Evolutionary conservation across 495 filamentous ascomycete genomes (phyloP), one percentile per base, ranked within the genome.

Genomic region (Copromyces sp.): DNA sequence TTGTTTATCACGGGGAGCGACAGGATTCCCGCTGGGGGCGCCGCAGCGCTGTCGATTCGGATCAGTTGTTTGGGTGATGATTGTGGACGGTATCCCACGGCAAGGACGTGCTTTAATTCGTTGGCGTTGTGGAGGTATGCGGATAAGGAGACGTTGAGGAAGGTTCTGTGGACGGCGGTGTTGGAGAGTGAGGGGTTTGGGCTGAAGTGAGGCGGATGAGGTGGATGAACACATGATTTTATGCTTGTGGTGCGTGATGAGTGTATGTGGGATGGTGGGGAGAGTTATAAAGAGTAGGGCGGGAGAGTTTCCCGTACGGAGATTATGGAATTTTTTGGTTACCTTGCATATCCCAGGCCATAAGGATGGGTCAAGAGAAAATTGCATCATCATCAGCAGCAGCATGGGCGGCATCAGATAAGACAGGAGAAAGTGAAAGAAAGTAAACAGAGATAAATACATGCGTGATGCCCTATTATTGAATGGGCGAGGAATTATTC

Each of bases 1-100:
- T 89, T 90, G 17, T 98, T 98, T 75, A 91, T 98, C 75, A 98
- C 94, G n/a, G 93, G 94, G 2, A 95, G 93, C 73, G 94, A 98
- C 76, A 89, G 94, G 17, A 93, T 97, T 70, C 94, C 94, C 4
- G 95, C 94, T 7, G 94, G 93, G 89, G 94, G 94, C 2, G 92
- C 94, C 16, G 92, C 93, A 39, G 93, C 89, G 75, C 83, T 97
- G 70, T 86, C 90, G 9, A 92, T 98, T 45, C 88, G 89, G 72
- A 81, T 97, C 35, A 85, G 85, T 41, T 93, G 92, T 75, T 83
- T 95, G 39, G 94, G 93, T 4, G 88, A 93, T 47, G 91, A 96
- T 75, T 84, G 53, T 24, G 81, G 87, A 32, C 84, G 94, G 53
- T 97, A 92, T 76, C 94, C 94, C 17, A 91, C 91, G 8, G 94